phyloP scores from a whole-genome alignment of 2,329 filamentous ascomycete species.

The Parastagonospora avenae region DNA sequence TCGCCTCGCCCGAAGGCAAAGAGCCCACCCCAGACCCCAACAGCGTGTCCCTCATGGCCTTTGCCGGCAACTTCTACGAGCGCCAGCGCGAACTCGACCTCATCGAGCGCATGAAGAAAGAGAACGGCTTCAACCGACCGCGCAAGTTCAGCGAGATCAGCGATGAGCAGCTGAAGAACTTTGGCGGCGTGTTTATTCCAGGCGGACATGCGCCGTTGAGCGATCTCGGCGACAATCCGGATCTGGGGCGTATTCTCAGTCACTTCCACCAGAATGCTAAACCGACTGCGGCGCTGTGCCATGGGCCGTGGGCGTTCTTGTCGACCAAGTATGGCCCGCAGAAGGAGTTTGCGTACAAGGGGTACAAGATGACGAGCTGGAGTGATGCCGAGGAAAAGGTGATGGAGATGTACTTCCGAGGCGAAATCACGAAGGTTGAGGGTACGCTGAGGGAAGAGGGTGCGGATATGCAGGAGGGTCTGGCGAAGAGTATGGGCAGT shows the following conservation, averaged over 20 bases:
- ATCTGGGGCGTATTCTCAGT: constrained; percentile 50
- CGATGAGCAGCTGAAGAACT: constrained; percentile 49
- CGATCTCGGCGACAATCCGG: constrained; percentile 50
- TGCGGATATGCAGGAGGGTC: constrained; percentile 52
- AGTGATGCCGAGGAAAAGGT: constrained; percentile 53
- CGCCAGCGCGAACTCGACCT: constrained; percentile 48
- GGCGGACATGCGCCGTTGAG: constrained; percentile 53
- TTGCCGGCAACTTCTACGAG: constrained; percentile 55
- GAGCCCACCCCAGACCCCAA: constrained; percentile 51
- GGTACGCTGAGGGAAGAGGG: constrained; percentile 46
- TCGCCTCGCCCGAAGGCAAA: constrained; percentile 52
- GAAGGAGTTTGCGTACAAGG: constrained; percentile 51
- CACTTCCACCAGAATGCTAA: constrained; percentile 50
- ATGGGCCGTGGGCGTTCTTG: constrained; percentile 54
- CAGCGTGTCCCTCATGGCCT: constrained; percentile 50
- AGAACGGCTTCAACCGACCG: constrained; percentile 51
- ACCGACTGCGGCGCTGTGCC: constrained; percentile 54
- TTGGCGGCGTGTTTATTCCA: constrained; percentile 52
- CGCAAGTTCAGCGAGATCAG: constrained; percentile 47
- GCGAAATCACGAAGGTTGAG: constrained; percentile 53
- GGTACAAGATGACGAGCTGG: constrained; percentile 54
- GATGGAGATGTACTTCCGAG: constrained; percentile 52
- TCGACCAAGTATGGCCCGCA: constrained; percentile 46
- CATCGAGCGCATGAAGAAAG: constrained; percentile 52
- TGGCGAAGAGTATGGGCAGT: constrained; percentile 46